phyloP scores from a whole-genome alignment of 495 filamentous ascomycete genomes.

The Xylaria longipes region DNA sequence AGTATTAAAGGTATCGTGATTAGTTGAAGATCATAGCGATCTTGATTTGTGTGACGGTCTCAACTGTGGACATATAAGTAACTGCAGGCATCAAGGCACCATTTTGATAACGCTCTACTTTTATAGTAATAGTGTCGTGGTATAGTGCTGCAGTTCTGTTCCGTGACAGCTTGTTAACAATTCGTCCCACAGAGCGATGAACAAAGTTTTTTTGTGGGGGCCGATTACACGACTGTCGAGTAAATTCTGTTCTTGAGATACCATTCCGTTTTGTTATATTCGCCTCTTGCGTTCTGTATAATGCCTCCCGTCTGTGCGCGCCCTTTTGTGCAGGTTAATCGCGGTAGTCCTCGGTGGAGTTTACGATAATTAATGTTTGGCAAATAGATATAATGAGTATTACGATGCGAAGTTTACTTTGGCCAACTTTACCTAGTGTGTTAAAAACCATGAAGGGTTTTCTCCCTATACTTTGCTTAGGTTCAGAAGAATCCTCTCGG shows the following conservation, averaged over 20 bases:
- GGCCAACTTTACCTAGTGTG: neutral
- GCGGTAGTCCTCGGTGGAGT: neutral
- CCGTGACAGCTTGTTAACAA: neutral
- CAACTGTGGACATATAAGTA: too few relatives aligned
- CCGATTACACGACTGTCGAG: neutral
- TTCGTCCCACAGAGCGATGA: neutral
- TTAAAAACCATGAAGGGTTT: neutral
- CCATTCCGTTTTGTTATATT: neutral
- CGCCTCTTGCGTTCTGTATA: neutral
- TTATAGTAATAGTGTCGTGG: too few relatives aligned
- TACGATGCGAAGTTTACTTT: neutral
- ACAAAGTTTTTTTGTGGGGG: neutral
- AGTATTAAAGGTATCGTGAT: slow-evolving; percentile 11
- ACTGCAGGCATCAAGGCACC: too few relatives aligned
- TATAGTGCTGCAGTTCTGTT: too few relatives aligned
- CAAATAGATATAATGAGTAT: too few relatives aligned
- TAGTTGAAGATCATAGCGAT: slow-evolving; percentile 16
- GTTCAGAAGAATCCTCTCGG: neutral
- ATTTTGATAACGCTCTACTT: too few relatives aligned
- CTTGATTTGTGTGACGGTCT: too few relatives aligned
- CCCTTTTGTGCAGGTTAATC: too few relatives aligned
- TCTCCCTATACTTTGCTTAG: neutral
- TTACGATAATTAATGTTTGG: neutral
- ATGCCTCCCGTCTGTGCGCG: neutral
- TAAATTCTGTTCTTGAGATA: neutral